These are phyloP conservation scores for Peronospora destructor DNA, from an alignment of 352 stramenopile species.

Conservation along the genomic window DNA sequence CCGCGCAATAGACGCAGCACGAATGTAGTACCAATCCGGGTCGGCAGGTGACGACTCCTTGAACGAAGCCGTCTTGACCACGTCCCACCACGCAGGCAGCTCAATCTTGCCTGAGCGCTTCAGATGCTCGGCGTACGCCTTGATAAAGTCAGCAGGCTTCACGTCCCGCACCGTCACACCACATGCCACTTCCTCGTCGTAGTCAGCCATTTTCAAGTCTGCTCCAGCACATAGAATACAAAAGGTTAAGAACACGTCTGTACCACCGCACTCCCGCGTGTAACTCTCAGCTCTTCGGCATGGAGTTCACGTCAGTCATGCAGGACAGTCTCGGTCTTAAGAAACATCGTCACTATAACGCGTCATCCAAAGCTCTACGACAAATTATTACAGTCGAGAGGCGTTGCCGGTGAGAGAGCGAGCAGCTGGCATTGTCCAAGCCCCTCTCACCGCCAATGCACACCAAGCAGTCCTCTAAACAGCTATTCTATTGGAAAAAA, in stretches of 20 bases:
- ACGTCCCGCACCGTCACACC: slow-evolving; percentile 98
- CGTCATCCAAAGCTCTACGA: slow-evolving; percentile 26
- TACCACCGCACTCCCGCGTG: slow-evolving; percentile 68
- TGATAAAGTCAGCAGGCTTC: slow-evolving; percentile 94
- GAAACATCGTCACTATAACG: slow-evolving; percentile 56
- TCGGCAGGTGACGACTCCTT: slow-evolving; percentile 97
- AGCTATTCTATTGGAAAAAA: slow-evolving; percentile 11
- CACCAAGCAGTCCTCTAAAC: slow-evolving; percentile 17
- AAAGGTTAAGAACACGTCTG: slow-evolving; percentile 87
- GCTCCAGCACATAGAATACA: slow-evolving; percentile 8
- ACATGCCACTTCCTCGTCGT: slow-evolving; percentile 51
- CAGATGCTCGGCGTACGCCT: slow-evolving; percentile 97
- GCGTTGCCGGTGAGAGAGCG: slow-evolving; percentile 1
- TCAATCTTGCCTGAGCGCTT: slow-evolving; percentile 99
- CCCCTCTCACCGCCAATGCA: slow-evolving; percentile 3
- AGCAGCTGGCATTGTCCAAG: background rate
- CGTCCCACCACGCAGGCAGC: slow-evolving; percentile 95
- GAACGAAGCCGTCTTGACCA: slow-evolving; percentile 97
- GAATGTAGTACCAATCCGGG: slow-evolving; percentile 99
- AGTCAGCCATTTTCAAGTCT: slow-evolving; percentile 84
- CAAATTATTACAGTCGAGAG: slow-evolving; percentile 16
- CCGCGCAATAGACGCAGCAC: slow-evolving; percentile 94
- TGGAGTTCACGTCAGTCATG: slow-evolving; percentile 39
- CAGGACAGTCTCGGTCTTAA: slow-evolving; percentile 90
- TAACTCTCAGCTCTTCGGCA: slow-evolving; percentile 22